Conservation (phyloP, 2,329 filamentous ascomycete genomes). For the Tolypocladium ophioglossoides region DNA sequence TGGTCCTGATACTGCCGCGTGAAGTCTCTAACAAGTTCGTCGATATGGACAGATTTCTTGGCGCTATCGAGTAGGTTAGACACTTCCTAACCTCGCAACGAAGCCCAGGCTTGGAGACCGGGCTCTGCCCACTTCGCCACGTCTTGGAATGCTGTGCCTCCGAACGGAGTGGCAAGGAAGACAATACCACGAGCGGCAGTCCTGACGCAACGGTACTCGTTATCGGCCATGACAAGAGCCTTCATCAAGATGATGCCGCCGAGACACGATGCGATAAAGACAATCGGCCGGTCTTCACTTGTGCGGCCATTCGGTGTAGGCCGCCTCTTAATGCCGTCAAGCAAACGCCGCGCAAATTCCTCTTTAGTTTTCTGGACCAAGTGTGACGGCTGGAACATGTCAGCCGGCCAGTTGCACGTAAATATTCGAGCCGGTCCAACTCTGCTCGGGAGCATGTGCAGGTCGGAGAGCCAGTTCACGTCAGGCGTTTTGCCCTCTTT, state of each 20-base stretch:
- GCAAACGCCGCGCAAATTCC: conserved; percentile 12
- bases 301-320: background rate
- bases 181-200: conserved; percentile 12
- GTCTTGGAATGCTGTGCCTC: conserved; percentile 14
- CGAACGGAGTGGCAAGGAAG: conserved; percentile 18
- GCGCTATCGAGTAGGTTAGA: conserved; percentile 7
- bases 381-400: conserved; percentile 8
- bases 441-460: conserved; percentile 11
- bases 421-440: conserved; percentile 13
- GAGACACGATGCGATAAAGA: conserved; percentile 22
- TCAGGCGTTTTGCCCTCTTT: background rate
- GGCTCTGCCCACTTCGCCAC: conserved; percentile 11
- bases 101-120: conserved; percentile 6
- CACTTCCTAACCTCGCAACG: conserved; percentile 4
- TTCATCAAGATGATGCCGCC: conserved; percentile 18
- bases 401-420: conserved; percentile 17
- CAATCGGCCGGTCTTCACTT: conserved; percentile 10
- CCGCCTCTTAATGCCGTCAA: conserved; percentile 12
- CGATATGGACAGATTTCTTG: conserved; percentile 8
- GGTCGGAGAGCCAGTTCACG: conserved; percentile 16
- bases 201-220: conserved; percentile 8
- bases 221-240: conserved; percentile 12
- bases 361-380: conserved; percentile 8
- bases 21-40: conserved; percentile 10
- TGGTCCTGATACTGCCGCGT: conserved; percentile 7